Base-by-base conservation (phyloP, 2,329 filamentous ascomycete species). In the Macrophomina pseudophaseolina region DNA sequence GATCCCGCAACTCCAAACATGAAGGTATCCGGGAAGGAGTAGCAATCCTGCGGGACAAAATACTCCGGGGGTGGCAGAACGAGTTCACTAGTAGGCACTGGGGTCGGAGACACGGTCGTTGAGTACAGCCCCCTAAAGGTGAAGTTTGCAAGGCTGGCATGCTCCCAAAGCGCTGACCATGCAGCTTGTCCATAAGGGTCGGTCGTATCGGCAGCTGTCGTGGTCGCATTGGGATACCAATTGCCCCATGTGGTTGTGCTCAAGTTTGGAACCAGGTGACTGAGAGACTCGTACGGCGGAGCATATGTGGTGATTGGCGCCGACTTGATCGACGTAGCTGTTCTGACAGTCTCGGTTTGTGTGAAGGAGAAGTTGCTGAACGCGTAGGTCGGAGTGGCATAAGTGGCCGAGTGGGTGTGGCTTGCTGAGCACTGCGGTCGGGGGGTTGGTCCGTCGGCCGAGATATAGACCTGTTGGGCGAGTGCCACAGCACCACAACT, bases 1-100 rank as follows among this genome's bases (percentile, higher is more conserved):
- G 76, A 78, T 3, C 77, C 78, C 9, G 79, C 79, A 46, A 81
- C 77, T 0, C 81, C 80, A 69, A 80, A 82, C 64, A 78, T 73
- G 64, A 83, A 84, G 14, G 77, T 76, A 38, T 66, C 67, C 2
- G 72, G 71, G 49, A 71, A 71, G 11, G 67, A 69, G 67, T 68
- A 73, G 62, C 69, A 71, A 32, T 73, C 68, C 54, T 74, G 76
- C 2, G 73, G 69, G 2, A 71, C 65, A 58, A 75, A 77, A 62
- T 74, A 75, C 0, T 77, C 67, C 7, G 74, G 68, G 46, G 74
- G 76, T 9, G 76, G 76, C 14, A 72, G 75, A n/a, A 77, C 70
- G 32, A 79, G 71, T 44, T 74, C 76, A 35, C 68, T 72, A 11
- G 75, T 74, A 1, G 78, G 74, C 8, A 79, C 71, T 18, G 78